Base-by-base conservation (phyloP, 1,284 basidiomycete species). In the Cryptococcus sp. region DNA sequence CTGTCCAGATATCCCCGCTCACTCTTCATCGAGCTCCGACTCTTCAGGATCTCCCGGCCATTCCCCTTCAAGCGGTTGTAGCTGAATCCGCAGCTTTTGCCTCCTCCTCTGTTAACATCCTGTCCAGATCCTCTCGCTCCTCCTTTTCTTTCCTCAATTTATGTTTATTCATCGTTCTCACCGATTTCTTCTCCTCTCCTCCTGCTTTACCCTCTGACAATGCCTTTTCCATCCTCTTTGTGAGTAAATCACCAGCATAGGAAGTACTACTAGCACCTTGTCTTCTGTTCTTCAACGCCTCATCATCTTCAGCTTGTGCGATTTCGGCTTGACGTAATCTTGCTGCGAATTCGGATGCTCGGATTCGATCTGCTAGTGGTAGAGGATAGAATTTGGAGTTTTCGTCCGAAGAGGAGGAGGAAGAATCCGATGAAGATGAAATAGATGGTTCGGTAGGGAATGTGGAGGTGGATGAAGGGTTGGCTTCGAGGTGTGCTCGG, bases 271-370 rank as follows among this genome's bases (percentile, higher is more conserved):
- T 49, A n/a, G 31, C 46, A 42, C 43, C 30, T 37, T 34, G 51
- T 53, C 48, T 35, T 52, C 52, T 56, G 3, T 53, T 52, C 15
- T 49, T 58, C 60, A 59, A 61, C 37, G 44, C 48, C 11, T 53
- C 62, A 14, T 70, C 65, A 52, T 74, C 68, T 48, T 67, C 66
- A 37, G 57, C 57, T 54, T 75, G 68, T 56, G 74, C 59, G 50
- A 58, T 53, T 63, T 76, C 74, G 23, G 76, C 76, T 56, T 67
- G 64, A 44, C 68, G 66, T 43, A 77, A 57, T 52, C 76, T 64
- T 55, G 59, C 68, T 4, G 72, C 68, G 55, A 77, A 77, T 49
- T 63, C 52, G 5, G 53, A 32, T 30, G 37, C 46, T 43, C 44
- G 46, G 4, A 43, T 53, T 35, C 41, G 55, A 43, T 46, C 50